A percentile compares a stretch with the other conserved stretches of the same genome.
These are phyloP conservation scores for Gliomastix tumulicola DNA, from an alignment of 2,329 filamentous ascomycete genomes.

Conservation along the genomic window DNA sequence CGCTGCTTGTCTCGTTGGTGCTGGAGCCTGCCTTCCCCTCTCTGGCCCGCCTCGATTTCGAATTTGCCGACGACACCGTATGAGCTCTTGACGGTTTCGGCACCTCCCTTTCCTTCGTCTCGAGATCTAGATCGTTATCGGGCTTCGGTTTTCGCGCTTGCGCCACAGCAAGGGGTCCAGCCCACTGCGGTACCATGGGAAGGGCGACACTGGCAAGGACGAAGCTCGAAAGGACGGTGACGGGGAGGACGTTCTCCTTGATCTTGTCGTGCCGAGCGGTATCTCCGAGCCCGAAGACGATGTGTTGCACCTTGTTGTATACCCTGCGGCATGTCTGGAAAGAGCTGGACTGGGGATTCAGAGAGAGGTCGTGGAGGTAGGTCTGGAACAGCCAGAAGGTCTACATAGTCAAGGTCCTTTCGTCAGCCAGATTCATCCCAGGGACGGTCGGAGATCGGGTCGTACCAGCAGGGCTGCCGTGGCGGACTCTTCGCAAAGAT, in stretches of 20 bases:
- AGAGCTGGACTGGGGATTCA: conserved; percentile 66
- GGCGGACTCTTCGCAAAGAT: conserved; percentile 81
- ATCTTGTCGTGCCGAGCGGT: conserved; percentile 65
- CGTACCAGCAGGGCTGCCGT: conserved; percentile 75
- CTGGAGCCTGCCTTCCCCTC: conserved; percentile 40
- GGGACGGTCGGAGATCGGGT: conserved; percentile 11
- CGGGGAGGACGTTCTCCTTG: conserved; percentile 72
- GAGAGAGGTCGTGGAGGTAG: conserved; percentile 73
- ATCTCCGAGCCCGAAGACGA: conserved; percentile 74
- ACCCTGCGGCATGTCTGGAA: conserved; percentile 79
- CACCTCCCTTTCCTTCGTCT: conserved; percentile 40
- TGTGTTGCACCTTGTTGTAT: conserved; percentile 84
- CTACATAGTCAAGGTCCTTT: conserved; percentile 30
- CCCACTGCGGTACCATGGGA: conserved; percentile 69
- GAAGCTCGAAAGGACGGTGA: conserved; percentile 74
- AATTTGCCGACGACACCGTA: conserved; percentile 49
- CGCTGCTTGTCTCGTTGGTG: not conserved
- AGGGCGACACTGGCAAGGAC: conserved; percentile 70
- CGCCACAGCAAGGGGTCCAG: conserved; percentile 72
- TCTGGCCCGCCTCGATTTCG: conserved; percentile 40
- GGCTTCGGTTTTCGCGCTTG: conserved; percentile 69
- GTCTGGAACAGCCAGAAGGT: conserved; percentile 90
- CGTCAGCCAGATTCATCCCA: conserved; percentile 1
- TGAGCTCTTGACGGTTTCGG: conserved; percentile 62
- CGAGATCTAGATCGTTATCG: conserved; percentile 15